A percentile compares a stretch with the other conserved stretches of the same genome.
These are phyloP conservation scores for Apiotrichum montevideense DNA, from an alignment of 1,284 basidiomycete species.

Conservation along the genomic window DNA sequence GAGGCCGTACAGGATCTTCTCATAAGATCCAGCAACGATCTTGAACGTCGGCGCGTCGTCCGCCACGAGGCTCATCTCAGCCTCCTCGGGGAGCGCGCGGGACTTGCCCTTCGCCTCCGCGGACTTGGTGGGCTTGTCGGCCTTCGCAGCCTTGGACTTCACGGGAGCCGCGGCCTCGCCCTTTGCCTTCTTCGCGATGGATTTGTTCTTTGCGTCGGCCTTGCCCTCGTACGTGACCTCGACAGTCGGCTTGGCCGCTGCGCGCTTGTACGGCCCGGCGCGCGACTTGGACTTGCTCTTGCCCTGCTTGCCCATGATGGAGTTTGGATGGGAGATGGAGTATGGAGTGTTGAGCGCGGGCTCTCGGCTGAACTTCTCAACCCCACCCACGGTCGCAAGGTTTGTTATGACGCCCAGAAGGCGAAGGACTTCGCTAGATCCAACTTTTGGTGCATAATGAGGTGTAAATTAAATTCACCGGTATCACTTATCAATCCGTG, in stretches of 20 bases:
- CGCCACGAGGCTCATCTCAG: not conserved
- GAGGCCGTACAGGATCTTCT: constrained; percentile 89
- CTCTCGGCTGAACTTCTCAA: no score
- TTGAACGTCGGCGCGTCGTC: constrained; percentile 58
- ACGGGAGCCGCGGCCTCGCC: not conserved
- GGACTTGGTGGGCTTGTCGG: constrained; percentile 86
- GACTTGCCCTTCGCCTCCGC: constrained; percentile 73
- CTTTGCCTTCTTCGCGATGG: constrained; percentile 17
- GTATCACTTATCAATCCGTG: not conserved
- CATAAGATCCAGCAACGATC: constrained; percentile 85
- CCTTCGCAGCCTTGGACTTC: constrained; percentile 54
- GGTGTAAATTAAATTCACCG: not conserved
- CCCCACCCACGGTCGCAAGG: no score
- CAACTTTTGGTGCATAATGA: constrained; percentile 7
- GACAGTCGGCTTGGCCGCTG: constrained; percentile 26
- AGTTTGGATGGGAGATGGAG: not conserved
- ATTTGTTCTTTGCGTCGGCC: constrained; percentile 6
- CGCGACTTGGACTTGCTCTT: constrained; percentile 9
- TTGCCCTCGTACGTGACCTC: constrained; percentile 37
- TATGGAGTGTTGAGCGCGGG: no score
- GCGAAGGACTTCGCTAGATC: not conserved
- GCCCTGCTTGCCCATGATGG: constrained; percentile 34
- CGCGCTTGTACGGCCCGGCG: constrained; percentile 10
- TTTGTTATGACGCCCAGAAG: not conserved
- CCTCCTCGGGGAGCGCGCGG: constrained; percentile 1